Base-by-base conservation (phyloP, 495 filamentous ascomycete genomes). In the Podospora didyma region DNA sequence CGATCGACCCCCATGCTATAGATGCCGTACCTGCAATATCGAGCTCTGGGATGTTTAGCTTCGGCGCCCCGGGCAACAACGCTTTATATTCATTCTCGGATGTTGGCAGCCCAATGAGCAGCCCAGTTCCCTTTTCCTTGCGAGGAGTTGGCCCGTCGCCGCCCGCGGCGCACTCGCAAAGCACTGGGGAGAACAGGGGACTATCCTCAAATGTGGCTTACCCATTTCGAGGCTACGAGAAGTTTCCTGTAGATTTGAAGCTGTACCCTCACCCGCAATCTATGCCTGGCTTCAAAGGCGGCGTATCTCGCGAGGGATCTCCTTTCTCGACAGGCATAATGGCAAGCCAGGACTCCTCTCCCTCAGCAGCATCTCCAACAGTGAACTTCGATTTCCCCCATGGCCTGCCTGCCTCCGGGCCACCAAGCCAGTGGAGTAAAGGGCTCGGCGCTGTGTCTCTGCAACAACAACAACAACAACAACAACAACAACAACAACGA, bases 221-320 rank as follows among this genome's bases (percentile, higher is more conserved):
- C n/a, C 26, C 26, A 9, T 31, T 31, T 31, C 26, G 26, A 31
- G 26, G 26, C 26, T 42, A 12, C n/a, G 39, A 17, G 19, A 28
- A 20, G 37, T 23, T 23, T 41, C 42, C 56, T 73, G 73, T 72
- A 73, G 64, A 7, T 31, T 50, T 31, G 26, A 31, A 31, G 26
- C 26, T 9, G 3, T 31, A 31, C 9, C 26, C 26, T 31, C 26
- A 4, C 26, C 4, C 26, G 9, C 26, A 31, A 31, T 28, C 26
- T 9, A 31, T 31, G 26, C 26, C 45, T 9, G 21, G 20, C 21
- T 26, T 24, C 4, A 42, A 10, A 10, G 9, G 22, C 17, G 62
- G 64, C 34, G 60, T 48, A 12, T 73, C 77, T 0, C 76, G 77
- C 53, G 82, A 83, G 53, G 63, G 71, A 12, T 85, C 83, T 4